Conservation (phyloP, 2,329 filamentous ascomycete species). For the Colletotrichum camelliae region DNA sequence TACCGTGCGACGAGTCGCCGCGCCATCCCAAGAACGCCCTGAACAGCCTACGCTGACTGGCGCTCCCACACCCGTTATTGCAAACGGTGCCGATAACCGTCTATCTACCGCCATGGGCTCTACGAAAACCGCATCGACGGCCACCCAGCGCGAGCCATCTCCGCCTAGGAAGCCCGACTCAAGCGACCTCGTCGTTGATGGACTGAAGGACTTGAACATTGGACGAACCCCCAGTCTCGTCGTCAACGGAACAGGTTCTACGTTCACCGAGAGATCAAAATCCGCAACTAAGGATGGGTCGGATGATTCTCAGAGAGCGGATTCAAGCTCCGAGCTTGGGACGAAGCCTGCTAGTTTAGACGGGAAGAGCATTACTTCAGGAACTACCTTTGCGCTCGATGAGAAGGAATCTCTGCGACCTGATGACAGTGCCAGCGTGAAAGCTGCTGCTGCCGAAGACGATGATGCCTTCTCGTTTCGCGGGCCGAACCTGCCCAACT, state of each 20-base stretch:
- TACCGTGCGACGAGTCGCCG: slow-evolving; percentile 30
- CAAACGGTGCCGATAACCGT: neutral
- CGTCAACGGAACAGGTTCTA: slow-evolving; percentile 54
- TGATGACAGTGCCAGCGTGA: slow-evolving; percentile 94
- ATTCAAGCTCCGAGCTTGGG: slow-evolving; percentile 68
- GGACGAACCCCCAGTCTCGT: slow-evolving; percentile 46
- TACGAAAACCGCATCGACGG: neutral
- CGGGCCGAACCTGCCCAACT: slow-evolving; percentile 77
- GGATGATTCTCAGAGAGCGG: slow-evolving; percentile 63
- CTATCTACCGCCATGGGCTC: slow-evolving; percentile 1
- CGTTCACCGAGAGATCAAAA: slow-evolving; percentile 41
- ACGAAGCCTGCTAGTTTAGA: slow-evolving; percentile 91
- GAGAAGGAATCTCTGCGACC: slow-evolving; percentile 95
- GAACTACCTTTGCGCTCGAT: slow-evolving; percentile 93
- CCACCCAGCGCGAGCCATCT: neutral
- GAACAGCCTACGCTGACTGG: neutral
- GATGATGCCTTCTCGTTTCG: slow-evolving; percentile 83
- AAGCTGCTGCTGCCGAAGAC: slow-evolving; percentile 84
- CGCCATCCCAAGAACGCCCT: slow-evolving; percentile 20
- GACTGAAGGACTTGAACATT: slow-evolving; percentile 34
- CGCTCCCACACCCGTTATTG: neutral
- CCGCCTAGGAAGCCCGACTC: neutral
- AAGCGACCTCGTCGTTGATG: slow-evolving; percentile 26
- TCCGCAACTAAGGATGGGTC: slow-evolving; percentile 49
- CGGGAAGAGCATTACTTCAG: slow-evolving; percentile 92